Percentiles rank a stretch among this genome's conserved stretches.
phyloP scores from a whole-genome alignment of 495 filamentous ascomycete genomes.

The Pyrenula aspistea region DNA sequence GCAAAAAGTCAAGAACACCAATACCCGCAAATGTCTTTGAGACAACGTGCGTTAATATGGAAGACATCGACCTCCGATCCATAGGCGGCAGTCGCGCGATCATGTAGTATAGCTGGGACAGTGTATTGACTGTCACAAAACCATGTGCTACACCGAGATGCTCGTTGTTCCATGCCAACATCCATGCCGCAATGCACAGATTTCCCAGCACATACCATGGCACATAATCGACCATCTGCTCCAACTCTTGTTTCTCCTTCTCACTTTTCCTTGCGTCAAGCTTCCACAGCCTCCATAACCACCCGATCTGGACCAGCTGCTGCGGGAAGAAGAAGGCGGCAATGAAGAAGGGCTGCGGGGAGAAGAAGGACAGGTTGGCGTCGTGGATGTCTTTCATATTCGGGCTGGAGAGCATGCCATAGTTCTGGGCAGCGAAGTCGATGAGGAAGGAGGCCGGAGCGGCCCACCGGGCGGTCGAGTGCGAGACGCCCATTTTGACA shows the following conservation, averaged over 20 bases:
- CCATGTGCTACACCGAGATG: constrained; percentile 29
- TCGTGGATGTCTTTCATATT: constrained; percentile 40
- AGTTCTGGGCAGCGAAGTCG: constrained; percentile 35
- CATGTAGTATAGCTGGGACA: constrained; percentile 36
- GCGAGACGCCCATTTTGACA: not conserved
- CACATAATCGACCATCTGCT: constrained; percentile 25
- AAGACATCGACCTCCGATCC: constrained; percentile 27
- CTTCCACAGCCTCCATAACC: constrained; percentile 35
- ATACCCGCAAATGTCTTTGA: constrained; percentile 42
- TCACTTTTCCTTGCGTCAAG: constrained; percentile 22
- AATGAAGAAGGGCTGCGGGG: constrained; percentile 39
- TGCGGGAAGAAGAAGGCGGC: constrained; percentile 42
- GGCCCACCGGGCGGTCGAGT: not conserved
- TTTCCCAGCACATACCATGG: constrained; percentile 37
- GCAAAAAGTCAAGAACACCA: constrained; percentile 37
- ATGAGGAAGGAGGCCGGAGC: constrained; percentile 34
- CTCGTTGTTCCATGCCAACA: constrained; percentile 41
- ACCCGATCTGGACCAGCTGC: constrained; percentile 38
- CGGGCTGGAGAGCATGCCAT: constrained; percentile 30
- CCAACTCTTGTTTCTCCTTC: constrained; percentile 13
- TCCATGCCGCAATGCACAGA: constrained; percentile 42
- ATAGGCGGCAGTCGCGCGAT: constrained; percentile 26
- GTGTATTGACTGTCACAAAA: constrained; percentile 36
- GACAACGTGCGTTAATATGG: constrained; percentile 36
- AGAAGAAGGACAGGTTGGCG: constrained; percentile 36